These are phyloP conservation scores for Decorospora gaudefroyi DNA, from an alignment of 2,329 filamentous ascomycete genomes.

Conservation along the genomic window DNA sequence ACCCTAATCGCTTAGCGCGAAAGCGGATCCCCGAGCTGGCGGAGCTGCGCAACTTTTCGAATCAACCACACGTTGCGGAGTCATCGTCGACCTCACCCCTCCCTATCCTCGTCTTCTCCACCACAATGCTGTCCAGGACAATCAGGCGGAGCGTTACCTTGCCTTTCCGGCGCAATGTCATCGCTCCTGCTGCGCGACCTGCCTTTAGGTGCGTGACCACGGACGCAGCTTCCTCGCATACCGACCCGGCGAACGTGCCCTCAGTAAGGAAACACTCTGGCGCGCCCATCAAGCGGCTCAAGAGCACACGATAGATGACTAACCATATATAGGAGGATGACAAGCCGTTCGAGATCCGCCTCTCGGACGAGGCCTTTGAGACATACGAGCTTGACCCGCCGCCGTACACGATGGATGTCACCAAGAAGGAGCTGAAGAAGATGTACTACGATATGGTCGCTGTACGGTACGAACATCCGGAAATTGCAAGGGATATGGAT, in stretches of 20 bases:
- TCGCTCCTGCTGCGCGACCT: constrained; percentile 42
- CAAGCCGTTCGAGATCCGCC: constrained; percentile 85
- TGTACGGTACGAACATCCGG: constrained; percentile 70
- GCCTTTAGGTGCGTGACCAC: constrained; percentile 79
- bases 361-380: constrained; percentile 99
- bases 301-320: constrained; percentile 18
- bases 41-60: constrained; percentile 29
- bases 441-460: constrained; percentile 99
- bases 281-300: constrained; percentile 4
- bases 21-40: constrained; percentile 27
- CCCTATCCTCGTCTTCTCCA: constrained; percentile 25
- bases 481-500: background rate
- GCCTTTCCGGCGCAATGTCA: constrained; percentile 47
- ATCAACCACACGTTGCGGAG: constrained; percentile 24
- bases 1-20: constrained; percentile 17
- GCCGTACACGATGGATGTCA: constrained; percentile 86
- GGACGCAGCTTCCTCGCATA: constrained; percentile 88
- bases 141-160: constrained; percentile 48
- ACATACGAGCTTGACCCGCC: constrained; percentile 98
- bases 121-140: constrained; percentile 49
- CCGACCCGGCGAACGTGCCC: constrained; percentile 75
- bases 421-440: constrained; percentile 97
- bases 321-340: constrained; percentile 74
- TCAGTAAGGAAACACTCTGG: constrained; percentile 55
- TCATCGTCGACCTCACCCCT: constrained; percentile 26